phyloP scores from a whole-genome alignment of 768 basidiomycete species.

The Suillus tomentosus region DNA sequence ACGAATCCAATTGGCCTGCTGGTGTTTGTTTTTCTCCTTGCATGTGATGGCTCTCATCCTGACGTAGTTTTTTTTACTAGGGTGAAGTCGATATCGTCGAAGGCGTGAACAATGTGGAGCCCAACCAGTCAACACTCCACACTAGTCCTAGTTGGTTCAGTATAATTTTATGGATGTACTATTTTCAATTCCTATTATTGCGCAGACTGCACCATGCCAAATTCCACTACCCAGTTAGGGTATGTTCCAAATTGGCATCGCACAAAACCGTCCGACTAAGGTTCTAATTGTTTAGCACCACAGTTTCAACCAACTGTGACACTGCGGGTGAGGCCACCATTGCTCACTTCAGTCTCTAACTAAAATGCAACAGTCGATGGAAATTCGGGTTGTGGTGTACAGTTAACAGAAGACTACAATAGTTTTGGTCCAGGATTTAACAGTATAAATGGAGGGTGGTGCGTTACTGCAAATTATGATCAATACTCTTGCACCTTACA shows the following conservation, averaged over 20 bases:
- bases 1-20: slow-evolving; percentile 27
- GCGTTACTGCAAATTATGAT: slow-evolving; percentile 6
- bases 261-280: background rate
- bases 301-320: slow-evolving; percentile 27
- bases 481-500: background rate
- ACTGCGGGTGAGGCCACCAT: slow-evolving; percentile 18
- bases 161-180: background rate
- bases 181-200: background rate
- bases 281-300: slow-evolving; percentile 17
- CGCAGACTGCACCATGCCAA: slow-evolving; percentile 32
- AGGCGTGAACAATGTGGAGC: slow-evolving; percentile 53
- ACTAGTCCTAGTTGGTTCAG: slow-evolving; percentile 45
- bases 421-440: slow-evolving; percentile 35
- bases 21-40: slow-evolving; percentile 19
- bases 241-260: slow-evolving; percentile 12
- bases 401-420: slow-evolving; percentile 22
- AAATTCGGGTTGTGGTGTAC: slow-evolving; percentile 42
- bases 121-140: slow-evolving; percentile 58
- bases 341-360: background rate
- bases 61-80: slow-evolving; percentile 17
- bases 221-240: slow-evolving; percentile 27
- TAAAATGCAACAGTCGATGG: slow-evolving; percentile 24
- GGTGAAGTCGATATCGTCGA: slow-evolving; percentile 36
- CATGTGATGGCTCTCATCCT: background rate
- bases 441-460: slow-evolving; percentile 43